Evolutionary conservation across 306 rosid genomes (phyloP).

Genomic region (Medicago arabica): DNA sequence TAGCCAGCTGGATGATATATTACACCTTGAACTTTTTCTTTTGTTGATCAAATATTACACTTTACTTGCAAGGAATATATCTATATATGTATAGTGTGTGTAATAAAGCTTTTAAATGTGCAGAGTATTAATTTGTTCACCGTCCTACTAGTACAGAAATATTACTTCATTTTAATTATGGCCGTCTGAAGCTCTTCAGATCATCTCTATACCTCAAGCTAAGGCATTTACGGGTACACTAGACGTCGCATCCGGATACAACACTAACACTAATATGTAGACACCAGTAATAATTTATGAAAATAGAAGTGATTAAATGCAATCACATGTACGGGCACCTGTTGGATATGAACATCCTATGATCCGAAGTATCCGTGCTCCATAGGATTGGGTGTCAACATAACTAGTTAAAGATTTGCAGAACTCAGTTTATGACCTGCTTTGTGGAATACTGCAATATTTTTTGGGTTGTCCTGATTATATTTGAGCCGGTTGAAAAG

Average conservation of each 20-base stretch:
- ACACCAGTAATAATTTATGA: too few relatives aligned
- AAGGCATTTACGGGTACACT: too few relatives aligned
- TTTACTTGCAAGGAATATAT: neutral
- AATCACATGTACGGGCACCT: neutral
- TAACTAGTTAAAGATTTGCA: neutral
- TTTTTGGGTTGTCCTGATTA: neutral
- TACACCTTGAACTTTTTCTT: neutral
- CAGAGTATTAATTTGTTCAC: neutral
- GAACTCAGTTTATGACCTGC: neutral
- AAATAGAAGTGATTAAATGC: too few relatives aligned
- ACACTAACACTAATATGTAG: too few relatives aligned
- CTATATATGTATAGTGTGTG: neutral
- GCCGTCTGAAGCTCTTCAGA: neutral
- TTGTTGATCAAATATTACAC: too few relatives aligned
- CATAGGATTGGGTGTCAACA: neutral
- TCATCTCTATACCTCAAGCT: neutral
- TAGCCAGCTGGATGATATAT: slow-evolving; percentile 24
- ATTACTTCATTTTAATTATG: slow-evolving; percentile 5
- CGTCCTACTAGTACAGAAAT: slow-evolving; percentile 4
- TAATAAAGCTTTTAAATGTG: slow-evolving; percentile 2
- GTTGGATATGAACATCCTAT: neutral
- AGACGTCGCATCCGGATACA: neutral
- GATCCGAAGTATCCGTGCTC: too few relatives aligned
- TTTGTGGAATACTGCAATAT: neutral
- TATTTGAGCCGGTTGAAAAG: neutral